Evolutionary conservation across 805 yeast genomes (phyloP).

Genomic region (Wickerhamomyces subpelliculosus): DNA sequence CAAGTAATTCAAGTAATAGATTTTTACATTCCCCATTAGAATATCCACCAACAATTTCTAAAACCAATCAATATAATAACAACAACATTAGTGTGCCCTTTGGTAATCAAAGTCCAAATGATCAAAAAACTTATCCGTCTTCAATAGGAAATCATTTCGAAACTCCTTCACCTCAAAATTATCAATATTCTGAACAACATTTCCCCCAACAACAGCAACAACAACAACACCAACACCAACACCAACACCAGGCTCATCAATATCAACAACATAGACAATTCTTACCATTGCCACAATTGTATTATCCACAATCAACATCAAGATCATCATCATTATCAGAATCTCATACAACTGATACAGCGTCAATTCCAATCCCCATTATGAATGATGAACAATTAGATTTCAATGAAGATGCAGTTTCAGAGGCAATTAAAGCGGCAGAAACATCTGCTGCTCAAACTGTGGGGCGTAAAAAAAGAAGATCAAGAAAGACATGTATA

Average conservation of each 20-base stretch:
- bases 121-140: no score
- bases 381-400: no score
- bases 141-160: constrained; percentile 18
- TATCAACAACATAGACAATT: constrained; percentile 6
- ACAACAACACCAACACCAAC: constrained; percentile 3
- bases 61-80: no score
- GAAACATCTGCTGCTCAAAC: constrained; percentile 7
- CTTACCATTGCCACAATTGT: background rate
- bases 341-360: no score
- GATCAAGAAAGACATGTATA: constrained; percentile 5
- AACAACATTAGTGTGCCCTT: no score
- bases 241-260: constrained; percentile 4
- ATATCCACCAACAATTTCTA: no score
- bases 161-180: constrained; percentile 11
- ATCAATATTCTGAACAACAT: constrained; percentile 1
- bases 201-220: background rate
- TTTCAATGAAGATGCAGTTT: constrained; percentile 2
- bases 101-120: no score
- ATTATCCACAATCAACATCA: background rate
- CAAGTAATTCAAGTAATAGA: no score
- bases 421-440: constrained; percentile 12
- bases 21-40: no score
- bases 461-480: constrained; percentile 5
- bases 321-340: no score
- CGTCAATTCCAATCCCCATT: no score